Evolutionary conservation across 2,329 filamentous ascomycete species (phyloP).

Genomic region (Calonectria naviculata): DNA sequence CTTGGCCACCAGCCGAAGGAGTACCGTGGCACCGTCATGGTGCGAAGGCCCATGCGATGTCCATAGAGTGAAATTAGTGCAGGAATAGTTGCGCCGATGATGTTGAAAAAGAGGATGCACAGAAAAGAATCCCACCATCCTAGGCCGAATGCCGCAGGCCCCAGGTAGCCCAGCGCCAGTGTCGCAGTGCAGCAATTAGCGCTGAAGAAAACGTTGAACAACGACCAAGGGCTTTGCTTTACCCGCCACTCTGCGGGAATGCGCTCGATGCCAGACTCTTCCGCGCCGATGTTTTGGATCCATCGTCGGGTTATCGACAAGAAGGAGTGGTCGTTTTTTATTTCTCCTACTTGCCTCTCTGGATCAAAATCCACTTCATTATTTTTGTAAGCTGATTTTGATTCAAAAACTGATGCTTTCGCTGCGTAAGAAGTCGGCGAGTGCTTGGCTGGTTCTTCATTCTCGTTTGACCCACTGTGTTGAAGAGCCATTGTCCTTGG

Average conservation of each 20-base stretch:
- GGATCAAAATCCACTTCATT: neutral
- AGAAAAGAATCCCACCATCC: conserved; percentile 2
- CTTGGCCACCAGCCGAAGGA: neutral
- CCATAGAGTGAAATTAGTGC: neutral
- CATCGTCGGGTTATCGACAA: neutral
- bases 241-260: neutral
- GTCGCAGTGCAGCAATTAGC: neutral
- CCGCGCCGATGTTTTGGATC: neutral
- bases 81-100: neutral
- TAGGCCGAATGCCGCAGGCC: neutral
- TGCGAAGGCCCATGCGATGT: neutral
- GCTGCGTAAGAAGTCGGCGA: neutral
- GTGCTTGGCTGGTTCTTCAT: neutral
- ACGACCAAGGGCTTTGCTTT: neutral
- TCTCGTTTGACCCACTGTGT: too few species aligned
- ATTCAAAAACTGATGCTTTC: neutral
- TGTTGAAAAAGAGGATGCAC: neutral
- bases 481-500: neutral
- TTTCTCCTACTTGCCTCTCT: neutral
- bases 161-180: neutral
- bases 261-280: neutral
- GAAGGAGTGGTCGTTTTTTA: neutral
- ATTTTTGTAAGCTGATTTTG: neutral
- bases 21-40: neutral
- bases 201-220: neutral